phyloP scores from a whole-genome alignment of 768 basidiomycete species.

The Suillus bovinus region DNA sequence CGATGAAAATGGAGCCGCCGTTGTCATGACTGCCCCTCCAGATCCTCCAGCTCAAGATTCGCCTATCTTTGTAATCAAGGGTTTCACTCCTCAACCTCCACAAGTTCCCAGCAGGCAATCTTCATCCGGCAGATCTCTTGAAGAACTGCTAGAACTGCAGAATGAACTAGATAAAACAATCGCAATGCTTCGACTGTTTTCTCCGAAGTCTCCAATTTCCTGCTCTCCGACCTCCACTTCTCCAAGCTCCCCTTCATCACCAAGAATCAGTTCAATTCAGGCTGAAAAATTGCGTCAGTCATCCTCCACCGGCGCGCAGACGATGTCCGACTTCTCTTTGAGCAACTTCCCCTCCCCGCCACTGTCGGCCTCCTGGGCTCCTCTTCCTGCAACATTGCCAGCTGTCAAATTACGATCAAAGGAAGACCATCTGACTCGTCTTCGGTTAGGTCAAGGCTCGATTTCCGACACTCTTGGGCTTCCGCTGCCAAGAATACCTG shows the following conservation, averaged over 20 bases:
- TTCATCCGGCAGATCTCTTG: constrained; percentile 39
- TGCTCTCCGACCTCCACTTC: not conserved
- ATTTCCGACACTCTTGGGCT: not conserved
- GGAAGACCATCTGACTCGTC: constrained; percentile 23
- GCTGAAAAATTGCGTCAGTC: constrained; percentile 17
- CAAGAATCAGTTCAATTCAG: constrained; percentile 24
- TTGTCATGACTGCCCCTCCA: constrained; percentile 2
- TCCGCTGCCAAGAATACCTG: constrained; percentile 27
- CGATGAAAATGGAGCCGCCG: not conserved
- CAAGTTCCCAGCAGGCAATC: constrained; percentile 9
- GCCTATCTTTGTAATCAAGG: constrained; percentile 47
- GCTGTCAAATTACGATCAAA: constrained; percentile 21
- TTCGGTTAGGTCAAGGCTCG: not conserved
- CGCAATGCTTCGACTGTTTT: constrained; percentile 52
- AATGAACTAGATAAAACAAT: constrained; percentile 66
- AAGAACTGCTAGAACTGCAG: constrained; percentile 59
- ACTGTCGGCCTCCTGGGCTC: constrained; percentile 19
- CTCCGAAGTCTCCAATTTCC: constrained; percentile 21
- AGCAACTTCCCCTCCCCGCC: constrained; percentile 73
- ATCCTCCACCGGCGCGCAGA: constrained; percentile 29
- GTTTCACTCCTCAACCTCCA: constrained; percentile 28
- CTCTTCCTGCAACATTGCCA: constrained; percentile 19
- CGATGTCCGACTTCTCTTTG: constrained; percentile 58
- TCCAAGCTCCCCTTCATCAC: constrained; percentile 35
- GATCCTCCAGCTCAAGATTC: constrained; percentile 31